phyloP scores from a whole-genome alignment of 345 rosid species.

The Brassica nigra region DNA sequence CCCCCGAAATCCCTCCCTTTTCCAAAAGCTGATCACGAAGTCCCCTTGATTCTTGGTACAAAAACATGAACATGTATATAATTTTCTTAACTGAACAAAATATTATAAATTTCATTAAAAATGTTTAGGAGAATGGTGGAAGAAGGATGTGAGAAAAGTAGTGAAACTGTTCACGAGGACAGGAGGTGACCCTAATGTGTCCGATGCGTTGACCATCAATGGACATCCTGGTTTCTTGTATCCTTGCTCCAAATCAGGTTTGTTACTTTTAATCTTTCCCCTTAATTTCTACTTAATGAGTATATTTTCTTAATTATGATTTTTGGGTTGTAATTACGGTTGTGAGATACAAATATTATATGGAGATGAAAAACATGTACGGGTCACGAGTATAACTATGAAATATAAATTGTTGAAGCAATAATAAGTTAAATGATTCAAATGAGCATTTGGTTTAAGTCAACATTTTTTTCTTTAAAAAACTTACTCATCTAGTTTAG shows the following conservation, averaged over 20 bases:
- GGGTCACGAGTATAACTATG: neutral
- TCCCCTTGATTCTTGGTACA: slow-evolving; percentile 30
- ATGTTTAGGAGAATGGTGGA: slow-evolving; percentile 52
- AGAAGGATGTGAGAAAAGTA: slow-evolving; percentile 38
- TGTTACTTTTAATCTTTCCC: neutral
- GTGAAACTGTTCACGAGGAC: neutral
- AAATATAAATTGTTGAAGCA: neutral
- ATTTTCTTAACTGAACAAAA: neutral
- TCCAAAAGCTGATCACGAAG: slow-evolving; percentile 40
- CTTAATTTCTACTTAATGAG: neutral
- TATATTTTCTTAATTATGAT: neutral
- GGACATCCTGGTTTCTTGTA: slow-evolving; percentile 54
- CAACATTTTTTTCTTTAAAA: no score
- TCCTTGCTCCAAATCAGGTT: slow-evolving; percentile 45
- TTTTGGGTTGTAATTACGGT: neutral
- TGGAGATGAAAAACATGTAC: neutral
- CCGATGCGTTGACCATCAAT: slow-evolving; percentile 57
- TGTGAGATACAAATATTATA: neutral
- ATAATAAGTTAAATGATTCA: neutral
- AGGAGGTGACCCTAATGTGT: slow-evolving; percentile 42
- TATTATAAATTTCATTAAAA: neutral
- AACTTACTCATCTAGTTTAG: neutral
- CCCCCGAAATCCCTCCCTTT: slow-evolving; percentile 29
- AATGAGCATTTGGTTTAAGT: neutral
- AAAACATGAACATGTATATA: neutral